phyloP scores from a whole-genome alignment of 2,329 filamentous ascomycete species.

The Aspergillus phoenicis region DNA sequence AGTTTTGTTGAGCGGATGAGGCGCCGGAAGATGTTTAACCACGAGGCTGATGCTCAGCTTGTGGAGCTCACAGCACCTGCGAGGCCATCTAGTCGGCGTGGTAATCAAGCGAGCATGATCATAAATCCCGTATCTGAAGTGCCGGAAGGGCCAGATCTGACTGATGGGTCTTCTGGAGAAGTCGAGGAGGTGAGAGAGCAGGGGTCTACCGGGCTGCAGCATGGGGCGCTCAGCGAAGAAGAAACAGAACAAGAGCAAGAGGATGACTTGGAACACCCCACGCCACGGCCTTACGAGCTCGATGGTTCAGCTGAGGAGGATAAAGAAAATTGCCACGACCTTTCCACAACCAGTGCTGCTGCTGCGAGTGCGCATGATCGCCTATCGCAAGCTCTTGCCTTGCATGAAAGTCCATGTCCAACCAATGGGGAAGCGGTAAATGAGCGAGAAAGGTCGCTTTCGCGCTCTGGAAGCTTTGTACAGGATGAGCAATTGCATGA shows the following conservation, averaged over 20 bases:
- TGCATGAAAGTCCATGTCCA: conserved; percentile 26
- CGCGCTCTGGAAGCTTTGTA: conserved; percentile 4
- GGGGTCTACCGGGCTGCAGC: conserved; percentile 23
- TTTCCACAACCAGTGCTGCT: conserved; percentile 30
- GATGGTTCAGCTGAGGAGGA: conserved; percentile 45
- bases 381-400: conserved; percentile 40
- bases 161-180: conserved; percentile 12
- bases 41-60: conserved; percentile 40
- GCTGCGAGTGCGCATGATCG: conserved; percentile 40
- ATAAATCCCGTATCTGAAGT: conserved; percentile 8
- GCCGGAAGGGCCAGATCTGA: conserved; percentile 9
- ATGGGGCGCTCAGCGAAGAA: conserved; percentile 41
- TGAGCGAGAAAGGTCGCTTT: conserved; percentile 2
- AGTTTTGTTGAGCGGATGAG: conserved; percentile 39
- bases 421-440: conserved; percentile 11
- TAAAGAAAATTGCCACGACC: conserved; percentile 49
- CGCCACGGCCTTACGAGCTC: conserved; percentile 28
- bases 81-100: conserved; percentile 21
- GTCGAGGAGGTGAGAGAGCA: conserved; percentile 24
- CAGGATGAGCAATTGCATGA: conserved; percentile 14
- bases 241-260: conserved; percentile 54
- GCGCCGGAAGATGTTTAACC: conserved; percentile 37
- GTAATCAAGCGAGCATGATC: conserved; percentile 5
- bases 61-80: conserved; percentile 38
- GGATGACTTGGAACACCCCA: conserved; percentile 36